Conservation (phyloP, 805 yeast species). For the Yamadazyma insecticola region DNA sequence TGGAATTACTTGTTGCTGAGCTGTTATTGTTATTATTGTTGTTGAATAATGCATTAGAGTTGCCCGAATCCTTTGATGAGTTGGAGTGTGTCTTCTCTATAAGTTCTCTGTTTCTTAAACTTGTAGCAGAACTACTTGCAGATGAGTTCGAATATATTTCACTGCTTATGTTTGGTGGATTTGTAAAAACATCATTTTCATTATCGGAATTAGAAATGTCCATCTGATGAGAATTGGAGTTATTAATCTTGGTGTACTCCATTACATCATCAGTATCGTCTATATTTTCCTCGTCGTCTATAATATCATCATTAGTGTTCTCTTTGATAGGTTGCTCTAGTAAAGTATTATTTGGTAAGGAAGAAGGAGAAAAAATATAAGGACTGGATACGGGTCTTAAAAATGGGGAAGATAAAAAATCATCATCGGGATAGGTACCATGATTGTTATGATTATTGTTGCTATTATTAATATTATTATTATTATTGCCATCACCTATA, state of each 20-base stretch:
- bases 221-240: neutral
- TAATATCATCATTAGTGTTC: constrained; percentile 9
- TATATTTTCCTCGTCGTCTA: constrained; percentile 17
- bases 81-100: constrained; percentile 32
- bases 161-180: constrained; percentile 18
- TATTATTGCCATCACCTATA: constrained; percentile 14
- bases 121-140: constrained; percentile 30
- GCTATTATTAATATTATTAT: constrained; percentile 1
- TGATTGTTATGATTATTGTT: constrained; percentile 18
- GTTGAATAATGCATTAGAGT: constrained; percentile 8
- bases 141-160: constrained; percentile 24
- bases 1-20: constrained; percentile 7
- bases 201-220: constrained; percentile 1
- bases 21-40: too few species aligned
- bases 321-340: constrained; percentile 30
- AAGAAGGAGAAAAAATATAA: constrained; percentile 12
- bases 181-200: constrained; percentile 13
- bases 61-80: constrained; percentile 25
- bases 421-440: constrained; percentile 22
- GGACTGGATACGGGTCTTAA: constrained; percentile 13
- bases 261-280: constrained; percentile 13
- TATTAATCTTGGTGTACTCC: neutral
- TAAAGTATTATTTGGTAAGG: constrained; percentile 14
- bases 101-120: constrained; percentile 22
- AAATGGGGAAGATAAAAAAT: constrained; percentile 28